Conservation (phyloP, 257 asterid genomes). For the Solanum corneliomulleri region DNA sequence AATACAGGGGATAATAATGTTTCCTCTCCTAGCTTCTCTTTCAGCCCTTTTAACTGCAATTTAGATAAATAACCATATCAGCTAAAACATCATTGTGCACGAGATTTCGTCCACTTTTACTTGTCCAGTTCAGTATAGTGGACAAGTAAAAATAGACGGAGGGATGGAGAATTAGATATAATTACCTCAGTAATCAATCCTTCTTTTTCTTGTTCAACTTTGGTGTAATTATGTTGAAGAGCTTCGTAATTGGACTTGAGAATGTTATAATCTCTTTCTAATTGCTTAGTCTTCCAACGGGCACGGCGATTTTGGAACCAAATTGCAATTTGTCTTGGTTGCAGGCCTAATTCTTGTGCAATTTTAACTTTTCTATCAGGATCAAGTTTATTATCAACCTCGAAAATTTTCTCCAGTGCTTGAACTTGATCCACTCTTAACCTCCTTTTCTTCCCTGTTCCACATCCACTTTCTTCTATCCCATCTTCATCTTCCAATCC, state of each 20-base stretch:
- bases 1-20: neutral
- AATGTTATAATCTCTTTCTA: conserved; percentile 30
- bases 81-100: neutral
- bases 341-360: conserved; percentile 33
- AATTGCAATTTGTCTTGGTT: conserved; percentile 41
- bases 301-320: conserved; percentile 54
- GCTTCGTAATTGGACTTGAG: conserved; percentile 29
- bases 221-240: conserved; percentile 20
- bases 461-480: conserved; percentile 16
- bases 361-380: conserved; percentile 26
- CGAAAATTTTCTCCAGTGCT: conserved; percentile 34
- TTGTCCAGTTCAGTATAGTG: neutral
- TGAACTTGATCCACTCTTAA: conserved; percentile 27
- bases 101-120: too few relatives aligned
- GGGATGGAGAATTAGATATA: neutral
- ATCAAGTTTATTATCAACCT: conserved; percentile 35
- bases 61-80: neutral
- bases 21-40: conserved; percentile 21
- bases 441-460: conserved; percentile 30
- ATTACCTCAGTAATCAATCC: conserved; percentile 23
- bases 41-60: conserved; percentile 22
- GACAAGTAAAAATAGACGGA: neutral
- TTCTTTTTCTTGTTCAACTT: conserved; percentile 23
- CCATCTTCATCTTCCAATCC: conserved; percentile 27
- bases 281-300: conserved; percentile 35